Percentiles rank a stretch among this genome's conserved stretches.
Evolutionary conservation across 2,329 filamentous ascomycete species (phyloP).

Genomic region (Fusarium sp.): DNA sequence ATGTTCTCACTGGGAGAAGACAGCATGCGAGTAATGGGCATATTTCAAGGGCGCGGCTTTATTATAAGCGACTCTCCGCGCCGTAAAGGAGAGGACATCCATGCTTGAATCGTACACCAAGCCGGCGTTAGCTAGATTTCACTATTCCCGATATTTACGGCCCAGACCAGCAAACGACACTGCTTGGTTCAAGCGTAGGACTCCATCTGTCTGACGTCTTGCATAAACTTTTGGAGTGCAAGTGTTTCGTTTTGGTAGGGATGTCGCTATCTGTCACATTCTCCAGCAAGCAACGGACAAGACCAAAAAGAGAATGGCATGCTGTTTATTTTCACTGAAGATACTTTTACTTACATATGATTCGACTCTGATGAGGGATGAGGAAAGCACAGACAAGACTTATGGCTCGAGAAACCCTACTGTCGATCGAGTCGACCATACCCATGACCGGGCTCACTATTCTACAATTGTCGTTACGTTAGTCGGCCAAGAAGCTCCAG

Average conservation of each 20-base stretch:
- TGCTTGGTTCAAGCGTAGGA: not conserved
- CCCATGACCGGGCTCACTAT: conserved; percentile 20
- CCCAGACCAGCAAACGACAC: not conserved
- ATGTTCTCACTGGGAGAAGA: not conserved
- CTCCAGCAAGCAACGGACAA: not conserved
- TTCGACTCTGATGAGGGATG: not conserved
- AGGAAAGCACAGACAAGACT: conserved; percentile 28
- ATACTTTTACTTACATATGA: not conserved
- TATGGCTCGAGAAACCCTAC: conserved; percentile 33
- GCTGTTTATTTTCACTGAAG: not conserved
- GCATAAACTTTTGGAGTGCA: conserved; percentile 37
- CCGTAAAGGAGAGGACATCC: not conserved
- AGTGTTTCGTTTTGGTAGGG: conserved; percentile 31
- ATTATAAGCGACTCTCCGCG: not conserved
- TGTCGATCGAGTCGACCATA: conserved; percentile 41
- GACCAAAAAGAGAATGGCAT: not conserved
- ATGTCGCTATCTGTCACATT: conserved; percentile 25
- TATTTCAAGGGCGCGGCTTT: not conserved
- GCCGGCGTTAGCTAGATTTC: not conserved
- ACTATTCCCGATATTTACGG: not conserved
- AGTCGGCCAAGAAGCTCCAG: conserved; percentile 7
- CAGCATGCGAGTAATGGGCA: not conserved
- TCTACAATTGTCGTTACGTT: not conserved
- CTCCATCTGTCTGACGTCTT: conserved; percentile 26
- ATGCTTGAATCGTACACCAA: not conserved